These are phyloP conservation scores for Candida sanyaensis DNA, from an alignment of 1,139 yeast genomes.

Conservation along the genomic window DNA sequence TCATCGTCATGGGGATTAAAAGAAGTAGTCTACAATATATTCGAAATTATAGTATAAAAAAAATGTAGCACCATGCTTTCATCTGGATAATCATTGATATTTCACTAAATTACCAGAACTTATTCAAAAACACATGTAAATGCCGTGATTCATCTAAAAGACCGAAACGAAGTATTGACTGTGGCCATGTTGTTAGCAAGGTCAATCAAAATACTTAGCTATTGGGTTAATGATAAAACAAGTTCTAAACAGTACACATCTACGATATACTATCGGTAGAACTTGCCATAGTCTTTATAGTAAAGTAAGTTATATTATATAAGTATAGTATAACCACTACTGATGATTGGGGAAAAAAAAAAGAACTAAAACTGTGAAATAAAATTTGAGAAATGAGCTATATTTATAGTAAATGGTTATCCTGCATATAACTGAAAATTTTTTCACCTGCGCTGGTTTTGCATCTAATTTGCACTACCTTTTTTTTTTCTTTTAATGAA, in stretches of 20 bases:
- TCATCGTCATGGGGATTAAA: background rate
- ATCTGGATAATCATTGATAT: conserved; percentile 35
- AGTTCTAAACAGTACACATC: conserved; percentile 12
- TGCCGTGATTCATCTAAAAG: conserved; percentile 58
- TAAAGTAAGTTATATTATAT: conserved; percentile 47
- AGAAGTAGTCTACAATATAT: background rate
- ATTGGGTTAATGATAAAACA: conserved; percentile 17
- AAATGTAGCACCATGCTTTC: conserved; percentile 52
- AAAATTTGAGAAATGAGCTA: conserved; percentile 19
- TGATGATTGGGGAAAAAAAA: conserved; percentile 45
- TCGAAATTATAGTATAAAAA: background rate
- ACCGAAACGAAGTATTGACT: conserved; percentile 73
- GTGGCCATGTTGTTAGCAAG: conserved; percentile 64
- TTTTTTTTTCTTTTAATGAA: background rate
- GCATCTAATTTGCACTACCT: conserved; percentile 2
- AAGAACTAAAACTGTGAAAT: background rate
- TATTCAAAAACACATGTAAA: conserved; percentile 23
- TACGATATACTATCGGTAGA: conserved; percentile 17
- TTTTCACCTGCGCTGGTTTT: background rate
- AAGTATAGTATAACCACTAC: conserved; percentile 76
- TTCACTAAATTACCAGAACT: conserved; percentile 24
- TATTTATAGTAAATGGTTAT: background rate
- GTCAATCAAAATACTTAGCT: conserved; percentile 60
- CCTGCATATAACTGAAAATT: conserved; percentile 6
- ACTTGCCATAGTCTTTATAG: conserved; percentile 48